Conservation (phyloP, 176 grass and related monocot genomes). For the Cymbopogon citratus region DNA sequence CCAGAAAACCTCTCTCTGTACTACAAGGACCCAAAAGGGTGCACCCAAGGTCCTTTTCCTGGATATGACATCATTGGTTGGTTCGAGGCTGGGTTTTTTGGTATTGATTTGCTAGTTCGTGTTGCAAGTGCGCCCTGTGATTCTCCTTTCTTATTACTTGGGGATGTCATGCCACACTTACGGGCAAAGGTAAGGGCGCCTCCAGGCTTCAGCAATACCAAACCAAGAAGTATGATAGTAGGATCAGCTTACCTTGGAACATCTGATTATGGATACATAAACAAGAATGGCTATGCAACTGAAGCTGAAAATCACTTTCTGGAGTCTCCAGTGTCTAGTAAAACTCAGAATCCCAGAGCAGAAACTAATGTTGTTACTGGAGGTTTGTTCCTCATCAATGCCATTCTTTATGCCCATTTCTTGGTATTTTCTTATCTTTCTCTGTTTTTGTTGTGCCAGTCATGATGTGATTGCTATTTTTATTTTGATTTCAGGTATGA, state of each 20-base stretch:
- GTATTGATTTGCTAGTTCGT: conserved; percentile 79
- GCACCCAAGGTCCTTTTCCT: conserved; percentile 82
- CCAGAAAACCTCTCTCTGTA: conserved; percentile 80
- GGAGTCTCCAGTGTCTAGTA: conserved; percentile 68
- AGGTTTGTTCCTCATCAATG: conserved; percentile 52
- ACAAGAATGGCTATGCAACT: conserved; percentile 37
- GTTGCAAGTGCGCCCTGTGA: conserved; percentile 50
- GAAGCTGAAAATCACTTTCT: conserved; percentile 64
- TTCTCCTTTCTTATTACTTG: conserved; percentile 81
- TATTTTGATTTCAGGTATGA: conserved; percentile 46
- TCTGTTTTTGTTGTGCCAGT: neutral
- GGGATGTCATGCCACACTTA: conserved; percentile 95
- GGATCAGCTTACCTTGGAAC: conserved; percentile 39
- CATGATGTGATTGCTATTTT: neutral
- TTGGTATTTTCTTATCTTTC: neutral
- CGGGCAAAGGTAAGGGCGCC: conserved; percentile 66
- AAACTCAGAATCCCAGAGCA: conserved; percentile 27
- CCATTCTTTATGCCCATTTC: neutral
- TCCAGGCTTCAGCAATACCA: conserved; percentile 69
- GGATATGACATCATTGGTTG: conserved; percentile 91
- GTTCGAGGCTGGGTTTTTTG: conserved; percentile 90
- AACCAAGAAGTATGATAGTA: conserved; percentile 38
- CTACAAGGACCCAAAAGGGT: conserved; percentile 89
- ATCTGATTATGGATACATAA: conserved; percentile 31
- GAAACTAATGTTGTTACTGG: conserved; percentile 39